Evolutionary conservation across 2,329 filamentous ascomycete species (phyloP).

Genomic region (Mycogone perniciosa): DNA sequence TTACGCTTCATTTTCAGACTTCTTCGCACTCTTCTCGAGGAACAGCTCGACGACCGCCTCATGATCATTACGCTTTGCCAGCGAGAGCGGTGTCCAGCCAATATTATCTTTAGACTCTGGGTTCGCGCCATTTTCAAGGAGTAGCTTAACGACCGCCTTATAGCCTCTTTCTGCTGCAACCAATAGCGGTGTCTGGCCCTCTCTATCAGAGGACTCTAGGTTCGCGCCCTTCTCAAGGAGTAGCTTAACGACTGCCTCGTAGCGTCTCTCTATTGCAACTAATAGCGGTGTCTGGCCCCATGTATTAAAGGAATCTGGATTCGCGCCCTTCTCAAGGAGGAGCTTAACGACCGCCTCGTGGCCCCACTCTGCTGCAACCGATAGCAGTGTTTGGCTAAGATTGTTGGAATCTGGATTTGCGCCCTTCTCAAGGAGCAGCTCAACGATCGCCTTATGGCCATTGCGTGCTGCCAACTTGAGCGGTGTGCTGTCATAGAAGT

Average conservation of each 20-base stretch:
- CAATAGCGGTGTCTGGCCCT: too few species aligned
- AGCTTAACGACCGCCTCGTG: not conserved
- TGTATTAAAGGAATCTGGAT: too few species aligned
- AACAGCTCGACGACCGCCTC: not conserved
- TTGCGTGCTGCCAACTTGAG: slow-evolving; percentile 1
- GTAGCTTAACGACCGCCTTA: too few species aligned
- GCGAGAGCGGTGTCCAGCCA: not conserved
- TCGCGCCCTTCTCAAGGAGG: not conserved
- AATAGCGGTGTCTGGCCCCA: not conserved
- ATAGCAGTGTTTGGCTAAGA: not conserved
- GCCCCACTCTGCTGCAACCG: not conserved
- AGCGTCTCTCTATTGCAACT: not conserved
- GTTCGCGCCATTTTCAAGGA: not conserved
- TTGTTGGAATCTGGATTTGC: not conserved
- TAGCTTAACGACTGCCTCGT: not conserved
- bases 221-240: not conserved
- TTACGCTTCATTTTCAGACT: too few species aligned
- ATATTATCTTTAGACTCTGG: not conserved
- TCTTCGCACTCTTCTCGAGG: not conserved
- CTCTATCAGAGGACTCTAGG: too few species aligned
- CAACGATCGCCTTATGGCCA: slow-evolving; percentile 12
- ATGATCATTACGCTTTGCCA: not conserved
- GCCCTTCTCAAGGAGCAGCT: not conserved
- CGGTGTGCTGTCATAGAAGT: slow-evolving; percentile 2
- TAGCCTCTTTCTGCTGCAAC: too few species aligned